These are phyloP conservation scores for Westerdykella aurantiaca DNA, from an alignment of 2,329 filamentous ascomycete species.

Conservation along the genomic window DNA sequence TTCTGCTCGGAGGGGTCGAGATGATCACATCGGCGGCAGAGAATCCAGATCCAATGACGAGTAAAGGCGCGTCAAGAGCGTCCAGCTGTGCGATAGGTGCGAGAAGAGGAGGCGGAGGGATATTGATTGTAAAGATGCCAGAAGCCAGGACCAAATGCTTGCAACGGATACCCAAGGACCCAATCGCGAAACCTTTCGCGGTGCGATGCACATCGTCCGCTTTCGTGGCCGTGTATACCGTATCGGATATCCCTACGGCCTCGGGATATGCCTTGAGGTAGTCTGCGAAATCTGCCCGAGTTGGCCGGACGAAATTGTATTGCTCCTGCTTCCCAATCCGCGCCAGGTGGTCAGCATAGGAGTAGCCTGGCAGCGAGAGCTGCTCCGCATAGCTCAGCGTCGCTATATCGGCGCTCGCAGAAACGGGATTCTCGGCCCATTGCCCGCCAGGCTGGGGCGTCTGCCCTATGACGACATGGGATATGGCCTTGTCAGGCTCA, in stretches of 20 bases:
- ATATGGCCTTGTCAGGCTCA: slow-evolving; percentile 46
- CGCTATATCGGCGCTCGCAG: slow-evolving; percentile 52
- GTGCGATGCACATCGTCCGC: slow-evolving; percentile 43
- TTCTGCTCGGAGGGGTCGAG: slow-evolving; percentile 46
- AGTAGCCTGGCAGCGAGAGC: slow-evolving; percentile 56
- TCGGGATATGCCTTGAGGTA: slow-evolving; percentile 52
- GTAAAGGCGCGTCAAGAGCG: slow-evolving; percentile 37
- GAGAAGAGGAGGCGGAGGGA: slow-evolving; percentile 48
- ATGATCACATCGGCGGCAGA: slow-evolving; percentile 58
- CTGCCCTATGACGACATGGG: slow-evolving; percentile 52
- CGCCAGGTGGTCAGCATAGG: slow-evolving; percentile 50
- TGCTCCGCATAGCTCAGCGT: slow-evolving; percentile 58
- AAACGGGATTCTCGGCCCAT: slow-evolving; percentile 52
- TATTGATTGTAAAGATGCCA: slow-evolving; percentile 53
- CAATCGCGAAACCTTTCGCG: slow-evolving; percentile 45
- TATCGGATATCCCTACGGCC: slow-evolving; percentile 47
- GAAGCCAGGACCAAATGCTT: slow-evolving; percentile 54
- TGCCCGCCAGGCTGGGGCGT: slow-evolving; percentile 51
- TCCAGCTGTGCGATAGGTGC: slow-evolving; percentile 39
- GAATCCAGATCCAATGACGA: slow-evolving; percentile 58
- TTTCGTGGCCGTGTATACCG: slow-evolving; percentile 41
- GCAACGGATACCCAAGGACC: slow-evolving; percentile 49
- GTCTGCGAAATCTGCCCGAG: slow-evolving; percentile 49
- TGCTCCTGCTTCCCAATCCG: slow-evolving; percentile 36
- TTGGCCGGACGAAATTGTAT: slow-evolving; percentile 50